Evolutionary conservation across 2,329 filamentous ascomycete species (phyloP).

Genomic region (Apiospora saccharicola): DNA sequence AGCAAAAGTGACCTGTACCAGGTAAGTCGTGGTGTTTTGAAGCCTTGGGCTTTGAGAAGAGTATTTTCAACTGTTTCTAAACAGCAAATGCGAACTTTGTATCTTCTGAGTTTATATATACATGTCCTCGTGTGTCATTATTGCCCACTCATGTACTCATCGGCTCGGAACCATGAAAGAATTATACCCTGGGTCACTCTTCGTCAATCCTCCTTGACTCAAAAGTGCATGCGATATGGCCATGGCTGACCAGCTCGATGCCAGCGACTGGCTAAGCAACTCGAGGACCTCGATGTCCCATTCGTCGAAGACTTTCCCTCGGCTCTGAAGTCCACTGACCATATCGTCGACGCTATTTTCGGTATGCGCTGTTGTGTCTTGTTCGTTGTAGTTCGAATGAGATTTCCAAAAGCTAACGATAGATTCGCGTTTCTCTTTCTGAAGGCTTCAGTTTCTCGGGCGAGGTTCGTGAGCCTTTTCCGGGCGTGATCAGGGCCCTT

Average conservation of each 20-base stretch:
- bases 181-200: not conserved
- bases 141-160: conserved; percentile 10
- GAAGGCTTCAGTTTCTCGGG: conserved; percentile 90
- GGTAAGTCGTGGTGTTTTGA: conserved; percentile 52
- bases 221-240: not conserved
- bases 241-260: conserved; percentile 27
- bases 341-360: conserved; percentile 93
- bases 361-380: conserved; percentile 56
- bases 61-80: not conserved
- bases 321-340: conserved; percentile 74
- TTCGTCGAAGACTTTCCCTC: conserved; percentile 82
- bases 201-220: not conserved
- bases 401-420: conserved; percentile 27
- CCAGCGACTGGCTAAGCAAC: conserved; percentile 82
- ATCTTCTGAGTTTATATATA: conserved; percentile 5
- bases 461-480: conserved; percentile 91
- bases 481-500: conserved; percentile 78
- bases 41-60: not conserved
- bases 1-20: conserved; percentile 90
- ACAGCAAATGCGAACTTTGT: not conserved
- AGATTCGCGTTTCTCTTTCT: conserved; percentile 29
- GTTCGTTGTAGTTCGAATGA: conserved; percentile 19
- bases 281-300: conserved; percentile 81
- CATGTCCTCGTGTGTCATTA: conserved; percentile 13
- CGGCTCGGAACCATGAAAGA: not conserved